Base-by-base conservation (phyloP, 148 eudicot species). In the Pharnaceum exiguum region DNA sequence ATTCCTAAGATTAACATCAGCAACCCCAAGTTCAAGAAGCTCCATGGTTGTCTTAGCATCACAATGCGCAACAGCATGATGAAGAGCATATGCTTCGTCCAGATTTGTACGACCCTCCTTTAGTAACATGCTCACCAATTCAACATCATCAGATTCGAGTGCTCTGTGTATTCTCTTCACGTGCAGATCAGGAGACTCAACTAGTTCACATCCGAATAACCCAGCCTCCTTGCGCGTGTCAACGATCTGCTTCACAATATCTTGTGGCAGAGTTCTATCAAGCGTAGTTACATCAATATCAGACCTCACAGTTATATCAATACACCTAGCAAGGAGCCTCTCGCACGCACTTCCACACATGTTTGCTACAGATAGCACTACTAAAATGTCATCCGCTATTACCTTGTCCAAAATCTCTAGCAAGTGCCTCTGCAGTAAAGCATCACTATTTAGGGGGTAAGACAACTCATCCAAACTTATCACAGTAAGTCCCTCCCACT, bases 1-100 rank as follows among this genome's bases (percentile, higher is more conserved):
- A 65, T 77, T 80, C 45, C 39, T 69, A 44, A 31, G 75, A 67
- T 82, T 91, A 44, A 91, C 87, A 78, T 87, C 88, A 21, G 94
- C 93, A 59, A 78, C 71, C 18, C 77, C 79, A 17, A 87, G 79
- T 65, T 91, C 97, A 67, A 91, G 94, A 60, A 91, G 87, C 35
- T 82, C 90, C 1, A 70, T 68, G 21, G 83, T 79, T 19, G 80
- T 82, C 58, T 91, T 82, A 59, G 86, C 78, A 68, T 87, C 96
- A 56, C 96, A 87, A 70, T 84, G 77, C n/a, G 90, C 94, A 31
- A 85, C 94, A 33, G 97, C 94, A 75, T 85, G 85, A 63, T 91
- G 97, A 42, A 91, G 82, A 4, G 96, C 97, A 68, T 57, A 77
- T 12, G 97, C 87, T 65, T 76, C 84, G 65, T 87, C 94, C 17